These are phyloP conservation scores for Lanmaoa pseudosensibilis DNA, from an alignment of 768 basidiomycete genomes.

Conservation along the genomic window DNA sequence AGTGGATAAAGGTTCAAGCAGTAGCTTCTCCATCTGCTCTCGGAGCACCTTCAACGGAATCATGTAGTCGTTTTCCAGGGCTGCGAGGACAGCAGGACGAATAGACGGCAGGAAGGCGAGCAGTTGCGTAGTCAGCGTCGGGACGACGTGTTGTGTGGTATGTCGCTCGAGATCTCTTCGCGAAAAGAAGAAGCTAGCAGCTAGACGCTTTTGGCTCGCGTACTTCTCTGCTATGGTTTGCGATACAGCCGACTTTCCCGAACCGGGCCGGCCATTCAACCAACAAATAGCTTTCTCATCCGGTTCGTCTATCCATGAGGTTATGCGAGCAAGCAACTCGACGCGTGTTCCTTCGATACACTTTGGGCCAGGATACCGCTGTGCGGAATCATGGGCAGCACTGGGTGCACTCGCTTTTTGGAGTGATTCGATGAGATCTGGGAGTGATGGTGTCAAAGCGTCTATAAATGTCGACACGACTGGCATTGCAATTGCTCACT, in stretches of 20 bases:
- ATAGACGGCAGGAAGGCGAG: constrained; percentile 21
- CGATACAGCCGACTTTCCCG: constrained; percentile 30
- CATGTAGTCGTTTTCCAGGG: constrained; percentile 26
- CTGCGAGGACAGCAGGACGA: constrained; percentile 21
- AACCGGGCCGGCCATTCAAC: constrained; percentile 28
- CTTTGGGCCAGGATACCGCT: constrained; percentile 20
- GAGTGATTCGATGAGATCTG: constrained; percentile 17
- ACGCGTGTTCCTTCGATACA: constrained; percentile 25
- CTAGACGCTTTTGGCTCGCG: constrained; percentile 20
- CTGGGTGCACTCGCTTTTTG: constrained; percentile 18
- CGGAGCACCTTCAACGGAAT: constrained; percentile 30
- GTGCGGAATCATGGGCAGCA: constrained; percentile 21
- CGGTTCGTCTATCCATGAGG: constrained; percentile 14
- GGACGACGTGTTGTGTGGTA: constrained; percentile 24
- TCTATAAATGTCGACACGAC: background rate
- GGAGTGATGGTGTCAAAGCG: background rate
- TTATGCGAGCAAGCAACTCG: constrained; percentile 17
- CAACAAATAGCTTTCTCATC: constrained; percentile 19
- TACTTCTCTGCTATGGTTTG: constrained; percentile 34
- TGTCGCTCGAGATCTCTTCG: constrained; percentile 27
- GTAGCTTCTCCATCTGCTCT: constrained; percentile 30
- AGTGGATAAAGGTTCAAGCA: constrained; percentile 21
- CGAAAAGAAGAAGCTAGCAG: constrained; percentile 39
- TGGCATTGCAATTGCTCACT: background rate
- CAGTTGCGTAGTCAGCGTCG: constrained; percentile 36